phyloP scores from a whole-genome alignment of 73 alveolate genomes.

The Breviolum minutum region DNA sequence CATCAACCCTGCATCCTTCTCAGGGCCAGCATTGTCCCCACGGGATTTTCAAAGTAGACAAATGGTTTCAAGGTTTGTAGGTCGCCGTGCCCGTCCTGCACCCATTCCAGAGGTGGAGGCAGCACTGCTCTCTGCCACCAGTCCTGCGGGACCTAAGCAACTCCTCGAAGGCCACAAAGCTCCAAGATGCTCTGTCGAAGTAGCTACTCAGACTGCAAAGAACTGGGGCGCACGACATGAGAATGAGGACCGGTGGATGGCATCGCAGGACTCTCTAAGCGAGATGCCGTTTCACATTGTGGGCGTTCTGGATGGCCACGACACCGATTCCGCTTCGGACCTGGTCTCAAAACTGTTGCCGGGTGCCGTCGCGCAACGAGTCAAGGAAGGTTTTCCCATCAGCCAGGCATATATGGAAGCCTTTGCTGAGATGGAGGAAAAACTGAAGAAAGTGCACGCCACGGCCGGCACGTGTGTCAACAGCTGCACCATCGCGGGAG shows the following conservation, averaged over 20 bases:
- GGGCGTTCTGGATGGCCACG: constrained; percentile 94
- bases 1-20: constrained; percentile 24
- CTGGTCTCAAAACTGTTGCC: constrained; percentile 93
- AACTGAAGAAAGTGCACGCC: constrained; percentile 74
- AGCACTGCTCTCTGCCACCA: constrained; percentile 30
- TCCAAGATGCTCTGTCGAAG: constrained; percentile 48
- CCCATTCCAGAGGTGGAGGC: constrained; percentile 81
- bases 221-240: constrained; percentile 91
- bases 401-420: constrained; percentile 89
- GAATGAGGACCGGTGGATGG: constrained; percentile 93
- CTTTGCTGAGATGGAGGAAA: constrained; percentile 88
- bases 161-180: constrained; percentile 61
- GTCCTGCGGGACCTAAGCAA: constrained; percentile 54
- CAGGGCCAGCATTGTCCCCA: background rate
- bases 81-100: constrained; percentile 62
- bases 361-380: constrained; percentile 84
- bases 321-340: constrained; percentile 93
- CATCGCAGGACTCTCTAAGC: constrained; percentile 50
- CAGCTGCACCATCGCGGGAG: constrained; percentile 95
- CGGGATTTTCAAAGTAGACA: constrained; percentile 26
- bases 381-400: constrained; percentile 80
- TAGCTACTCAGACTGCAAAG: constrained; percentile 87
- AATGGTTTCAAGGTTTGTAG: constrained; percentile 64
- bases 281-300: constrained; percentile 90
- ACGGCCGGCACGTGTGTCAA: constrained; percentile 94